Conservation (phyloP, 2,329 filamentous ascomycete genomes). For the Chalaropsis ovoidea region DNA sequence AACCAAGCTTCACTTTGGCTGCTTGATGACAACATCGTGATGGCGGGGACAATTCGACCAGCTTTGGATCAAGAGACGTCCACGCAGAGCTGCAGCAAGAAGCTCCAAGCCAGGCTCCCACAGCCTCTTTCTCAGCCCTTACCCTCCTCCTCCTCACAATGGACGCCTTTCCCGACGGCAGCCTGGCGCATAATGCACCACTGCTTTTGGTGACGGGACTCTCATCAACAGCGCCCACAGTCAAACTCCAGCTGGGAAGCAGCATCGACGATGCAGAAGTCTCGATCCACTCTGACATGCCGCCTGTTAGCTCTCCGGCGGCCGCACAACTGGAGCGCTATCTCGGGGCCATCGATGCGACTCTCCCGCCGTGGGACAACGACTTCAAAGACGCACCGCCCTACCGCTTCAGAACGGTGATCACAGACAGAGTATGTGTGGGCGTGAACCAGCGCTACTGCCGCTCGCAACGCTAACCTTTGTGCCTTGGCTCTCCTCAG, state of each 20-base stretch:
- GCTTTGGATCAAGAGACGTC: background rate
- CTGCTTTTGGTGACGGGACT: slow-evolving; percentile 75
- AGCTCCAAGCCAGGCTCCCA: background rate
- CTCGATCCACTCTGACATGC: slow-evolving; percentile 56
- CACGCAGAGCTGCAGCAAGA: background rate
- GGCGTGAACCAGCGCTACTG: slow-evolving; percentile 31
- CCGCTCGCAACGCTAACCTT: slow-evolving; percentile 20
- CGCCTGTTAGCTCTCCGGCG: slow-evolving; percentile 54
- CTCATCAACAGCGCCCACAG: slow-evolving; percentile 27
- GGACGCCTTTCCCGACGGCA: slow-evolving; percentile 71
- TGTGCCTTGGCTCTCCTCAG: slow-evolving; percentile 31
- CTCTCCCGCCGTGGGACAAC: slow-evolving; percentile 55
- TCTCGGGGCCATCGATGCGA: slow-evolving; percentile 56
- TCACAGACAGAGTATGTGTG: slow-evolving; percentile 63
- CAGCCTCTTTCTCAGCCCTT: background rate
- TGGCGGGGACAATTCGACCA: slow-evolving; percentile 17
- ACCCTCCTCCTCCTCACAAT: slow-evolving; percentile 37
- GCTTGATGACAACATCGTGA: slow-evolving; percentile 13
- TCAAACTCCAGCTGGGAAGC: slow-evolving; percentile 9
- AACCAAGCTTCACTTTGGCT: background rate
- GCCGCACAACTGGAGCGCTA: slow-evolving; percentile 55
- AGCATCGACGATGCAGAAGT: slow-evolving; percentile 17
- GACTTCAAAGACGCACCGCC: slow-evolving; percentile 41
- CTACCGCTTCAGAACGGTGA: slow-evolving; percentile 58
- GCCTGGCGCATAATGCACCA: slow-evolving; percentile 78